Evolutionary conservation across 2,329 filamentous ascomycete species (phyloP), one percentile per base, ranked within the genome.

Genomic region (Colletotrichum graminicola): DNA sequence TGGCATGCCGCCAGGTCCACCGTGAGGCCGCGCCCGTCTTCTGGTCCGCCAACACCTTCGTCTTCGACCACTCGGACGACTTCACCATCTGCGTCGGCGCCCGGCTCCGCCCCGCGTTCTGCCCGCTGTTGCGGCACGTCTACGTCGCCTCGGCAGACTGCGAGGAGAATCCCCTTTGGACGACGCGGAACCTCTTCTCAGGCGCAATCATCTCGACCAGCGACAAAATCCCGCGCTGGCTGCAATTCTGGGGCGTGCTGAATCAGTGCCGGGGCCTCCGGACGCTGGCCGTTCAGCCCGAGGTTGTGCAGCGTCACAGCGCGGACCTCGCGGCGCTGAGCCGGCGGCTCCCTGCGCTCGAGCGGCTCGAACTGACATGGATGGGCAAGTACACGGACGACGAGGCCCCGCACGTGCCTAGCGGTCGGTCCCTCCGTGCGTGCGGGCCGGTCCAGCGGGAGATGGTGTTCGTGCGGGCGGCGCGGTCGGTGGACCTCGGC

Each of bases 221-320:
- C 36, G 52, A 18, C 32, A 11, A 21, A 32, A 65, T 66, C 32
- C 61, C 52, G 62, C 54, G 70, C 16, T 71, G 68, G 68, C 36
- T 32, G 16, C 63, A 71, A 57, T 71, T 71, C 59, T 71, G 68
- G 68, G 65, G 59, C 21, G 65, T 63, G 34, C 41, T 71, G 26
- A 62, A 67, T 12, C 68, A 71, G 64, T 71, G 68, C 57, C 21
- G 18, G 2, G 64, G 51, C 16, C 21, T 71, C 56, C 23, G 57
- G 26, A 47, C 45, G 5, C 57, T 71, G 32, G 68, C 63, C 21
- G 32, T 71, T 11, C 59, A 64, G 34, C 64, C 68, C 11, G 68
- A 68, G 59, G 56, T 62, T 21, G n/a, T 71, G 14, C 41, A 29
- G 41, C 49, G 36, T 26, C 36, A 62, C 64, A 21, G 41, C 32